phyloP scores from a whole-genome alignment of 2,329 filamentous ascomycete species.

The Phialocephala sp. region DNA sequence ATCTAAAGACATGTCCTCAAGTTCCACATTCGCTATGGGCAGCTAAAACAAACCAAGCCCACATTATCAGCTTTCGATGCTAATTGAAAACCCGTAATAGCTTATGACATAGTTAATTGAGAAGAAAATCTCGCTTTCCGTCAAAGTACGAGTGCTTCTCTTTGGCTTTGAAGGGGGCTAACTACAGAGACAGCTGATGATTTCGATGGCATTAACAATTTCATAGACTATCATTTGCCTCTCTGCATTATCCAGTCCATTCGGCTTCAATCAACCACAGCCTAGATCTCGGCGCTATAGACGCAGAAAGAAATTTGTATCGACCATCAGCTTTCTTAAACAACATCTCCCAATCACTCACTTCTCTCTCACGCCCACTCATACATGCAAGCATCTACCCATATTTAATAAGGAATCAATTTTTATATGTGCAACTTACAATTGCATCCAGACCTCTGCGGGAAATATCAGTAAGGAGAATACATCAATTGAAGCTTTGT shows the following conservation, averaged over 20 bases:
- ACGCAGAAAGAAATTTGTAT: conserved; percentile 18
- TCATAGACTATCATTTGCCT: not conserved
- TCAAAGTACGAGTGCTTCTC: too few species aligned
- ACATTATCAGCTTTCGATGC: too few species aligned
- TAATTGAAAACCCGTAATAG: too few species aligned
- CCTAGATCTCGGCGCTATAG: conserved; percentile 3
- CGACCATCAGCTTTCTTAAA: conserved; percentile 17
- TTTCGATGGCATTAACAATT: not conserved
- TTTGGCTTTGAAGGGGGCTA: too few species aligned
- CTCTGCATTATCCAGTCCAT: conserved; percentile 13
- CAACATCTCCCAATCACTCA: conserved; percentile 16
- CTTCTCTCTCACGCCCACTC: conserved; percentile 17
- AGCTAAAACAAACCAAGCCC: too few species aligned
- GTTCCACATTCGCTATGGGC: too few species aligned
- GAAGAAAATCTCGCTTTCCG: too few species aligned
- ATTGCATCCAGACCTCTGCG: not conserved
- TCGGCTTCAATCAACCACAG: conserved; percentile 18
- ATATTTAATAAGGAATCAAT: not conserved
- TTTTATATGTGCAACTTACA: not conserved
- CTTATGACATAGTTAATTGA: too few species aligned
- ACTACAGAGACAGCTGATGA: too few species aligned
- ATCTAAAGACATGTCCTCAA: too few species aligned
- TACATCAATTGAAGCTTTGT: not conserved
- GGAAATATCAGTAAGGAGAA: not conserved
- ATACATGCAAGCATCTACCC: conserved; percentile 17